Base-by-base conservation (phyloP, 768 basidiomycete genomes). In the Leccinum imitatum region DNA sequence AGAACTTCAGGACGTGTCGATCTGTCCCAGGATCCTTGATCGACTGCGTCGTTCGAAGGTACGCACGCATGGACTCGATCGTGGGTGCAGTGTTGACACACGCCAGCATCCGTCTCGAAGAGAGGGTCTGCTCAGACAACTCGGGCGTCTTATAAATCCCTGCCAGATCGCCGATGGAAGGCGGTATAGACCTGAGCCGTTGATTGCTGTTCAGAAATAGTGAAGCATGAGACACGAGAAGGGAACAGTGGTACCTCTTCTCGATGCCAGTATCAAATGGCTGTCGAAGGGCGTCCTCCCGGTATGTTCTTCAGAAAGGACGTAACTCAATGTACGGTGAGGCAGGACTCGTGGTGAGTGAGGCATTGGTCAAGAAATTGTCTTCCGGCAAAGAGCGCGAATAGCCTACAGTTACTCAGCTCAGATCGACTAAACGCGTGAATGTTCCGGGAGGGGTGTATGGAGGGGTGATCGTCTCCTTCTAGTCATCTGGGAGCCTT, bases 1-100 rank as follows among this genome's bases (percentile, higher is more conserved):
- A 86, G 6, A 92, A 72, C 31, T 83, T 79, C 4, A 90, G 75
- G 41, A 83, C 76, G 53, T 83, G 77, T 65, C 77, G 77, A 9
- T 80, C 76, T 44, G 78, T 71, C 2, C 79, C 78, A 39, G 62
- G 58, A 53, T 72, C 70, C 41, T 65, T 62, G 46, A 74, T 64
- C 19, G 70, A 68, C 64, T 71, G 61, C 3, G 68, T 65, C 71
- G 60, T 9, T 65, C 68, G 10, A 74, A 67, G 6, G 68, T 71
- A 52, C 66, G 67, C 48, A 59, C 61, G 63, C 15, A 53, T 8
- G 3, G 66, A 68, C 35, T 67, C 69, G 58, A 61, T 63, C 52
- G 61, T 39, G 7, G 78, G 76, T 23, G 77, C 73, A 2, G 79
- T 77, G 30, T 64, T 63, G 46, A 76, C 63, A 39, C 79, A 80